Base-by-base conservation (phyloP, 305 asterid species). In the Solanum hybrid region DNA sequence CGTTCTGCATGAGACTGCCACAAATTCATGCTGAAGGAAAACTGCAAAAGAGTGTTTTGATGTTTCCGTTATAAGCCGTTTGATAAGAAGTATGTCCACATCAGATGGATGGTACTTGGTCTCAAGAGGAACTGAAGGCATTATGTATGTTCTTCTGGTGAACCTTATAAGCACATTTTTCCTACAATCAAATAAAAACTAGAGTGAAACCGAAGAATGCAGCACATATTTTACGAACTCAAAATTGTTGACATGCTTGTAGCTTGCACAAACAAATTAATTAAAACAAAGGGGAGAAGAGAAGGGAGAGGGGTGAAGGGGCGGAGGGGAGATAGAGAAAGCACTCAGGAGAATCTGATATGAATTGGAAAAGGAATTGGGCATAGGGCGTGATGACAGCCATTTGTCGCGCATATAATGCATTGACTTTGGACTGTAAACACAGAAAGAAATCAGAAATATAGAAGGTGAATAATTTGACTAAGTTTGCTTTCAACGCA, bases 381-480 rank as follows among this genome's bases (percentile, higher is more conserved):
- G 99, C 96, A 92, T 96, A 96, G 69, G 98, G 99, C 64, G 98
- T 96, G 91, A 96, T 96, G 92, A 95, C 98, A 91, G 98, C 99
- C 97, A 96, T 96, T 94, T 96, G 99, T 72, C 98, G 99, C 98
- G 99, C 98, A 96, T 96, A 91, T 96, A 96, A 56, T 96, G 98
- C 92, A 96, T 91, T 90, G n/a, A 96, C 94, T 92, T 96, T 95
- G 91, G 99, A 96, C 98, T 96, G 99, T 85, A 90, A 87, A 90
- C 36, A 88, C 79, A 91, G 24, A 75, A 91, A 90, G 64, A 85
- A 89, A 85, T 16, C 75, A 72, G 75, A 85, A 84, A 60, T 46
- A 66, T 20, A 46, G 22, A 42, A 86, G 20, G 76, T 85, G 82
- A 72, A 71, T 60, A 17, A 73, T 37, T 66, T 34, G 69, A 72